Percentiles rank a stretch among this genome's conserved stretches.
Conservation (phyloP, 305 asterid species). For the Andrographis paniculata region DNA sequence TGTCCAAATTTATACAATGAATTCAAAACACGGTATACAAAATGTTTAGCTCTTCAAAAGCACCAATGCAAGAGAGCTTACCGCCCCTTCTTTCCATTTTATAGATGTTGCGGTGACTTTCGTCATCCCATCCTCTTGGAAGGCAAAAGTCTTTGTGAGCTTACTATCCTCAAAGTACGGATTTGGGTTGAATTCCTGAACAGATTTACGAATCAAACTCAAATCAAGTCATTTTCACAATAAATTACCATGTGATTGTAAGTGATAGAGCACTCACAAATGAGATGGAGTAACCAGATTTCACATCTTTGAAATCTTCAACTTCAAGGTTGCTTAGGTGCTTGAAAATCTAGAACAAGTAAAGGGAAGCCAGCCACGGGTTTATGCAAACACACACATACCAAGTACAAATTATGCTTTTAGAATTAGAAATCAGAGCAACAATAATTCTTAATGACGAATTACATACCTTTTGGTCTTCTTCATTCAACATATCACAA, state of each 20-base stretch:
- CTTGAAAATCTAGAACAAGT: slow-evolving; percentile 40
- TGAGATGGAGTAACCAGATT: slow-evolving; percentile 49
- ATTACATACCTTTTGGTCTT: slow-evolving; percentile 52
- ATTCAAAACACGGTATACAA: slow-evolving; percentile 14
- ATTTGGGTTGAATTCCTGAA: slow-evolving; percentile 67
- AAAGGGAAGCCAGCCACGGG: neutral
- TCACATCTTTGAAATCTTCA: slow-evolving; percentile 52
- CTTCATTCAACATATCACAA: slow-evolving; percentile 45
- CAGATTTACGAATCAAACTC: slow-evolving; percentile 8
- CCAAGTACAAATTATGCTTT: neutral
- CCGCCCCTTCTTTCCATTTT: slow-evolving; percentile 92
- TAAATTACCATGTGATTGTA: neutral
- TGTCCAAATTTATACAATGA: slow-evolving; percentile 17
- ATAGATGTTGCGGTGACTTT: slow-evolving; percentile 73
- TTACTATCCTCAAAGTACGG: slow-evolving; percentile 73
- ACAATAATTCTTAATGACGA: neutral
- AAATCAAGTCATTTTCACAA: slow-evolving; percentile 3
- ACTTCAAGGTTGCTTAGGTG: slow-evolving; percentile 45
- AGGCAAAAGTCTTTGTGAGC: slow-evolving; percentile 71
- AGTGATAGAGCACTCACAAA: slow-evolving; percentile 32
- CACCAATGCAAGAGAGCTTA: slow-evolving; percentile 23
- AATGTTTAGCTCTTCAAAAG: slow-evolving; percentile 1
- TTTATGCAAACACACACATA: neutral
- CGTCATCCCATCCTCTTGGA: slow-evolving; percentile 79
- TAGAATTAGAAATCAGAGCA: neutral